Evolutionary conservation across 345 rosid genomes (phyloP).

Genomic region (Garcia nutans): DNA sequence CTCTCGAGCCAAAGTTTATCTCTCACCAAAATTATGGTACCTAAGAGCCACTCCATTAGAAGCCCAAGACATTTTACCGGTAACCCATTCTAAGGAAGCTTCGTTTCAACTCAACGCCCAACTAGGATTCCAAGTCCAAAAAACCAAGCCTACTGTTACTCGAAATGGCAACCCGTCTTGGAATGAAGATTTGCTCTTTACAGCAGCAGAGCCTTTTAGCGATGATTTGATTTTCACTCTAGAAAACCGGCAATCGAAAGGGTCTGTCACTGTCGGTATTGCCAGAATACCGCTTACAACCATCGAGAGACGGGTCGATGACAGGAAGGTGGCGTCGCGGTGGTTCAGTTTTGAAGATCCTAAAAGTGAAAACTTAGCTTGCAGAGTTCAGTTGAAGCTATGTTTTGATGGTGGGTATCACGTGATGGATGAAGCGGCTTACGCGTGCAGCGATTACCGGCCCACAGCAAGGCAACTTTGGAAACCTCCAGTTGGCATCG

Average conservation of each 20-base stretch:
- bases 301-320: conserved; percentile 86
- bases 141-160: conserved; percentile 53
- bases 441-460: conserved; percentile 78
- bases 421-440: conserved; percentile 91
- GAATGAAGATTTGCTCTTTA: conserved; percentile 82
- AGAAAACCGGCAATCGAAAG: conserved; percentile 63
- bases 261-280: conserved; percentile 45
- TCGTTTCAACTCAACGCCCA: conserved; percentile 68
- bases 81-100: conserved; percentile 48
- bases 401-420: conserved; percentile 95
- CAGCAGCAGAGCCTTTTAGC: conserved; percentile 73
- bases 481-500: conserved; percentile 75
- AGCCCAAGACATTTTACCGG: conserved; percentile 61
- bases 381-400: conserved; percentile 68
- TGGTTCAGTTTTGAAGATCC: conserved; percentile 68
- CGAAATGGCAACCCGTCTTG: conserved; percentile 70
- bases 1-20: conserved; percentile 71
- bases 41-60: conserved; percentile 70
- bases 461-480: conserved; percentile 91
- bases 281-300: conserved; percentile 44
- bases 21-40: conserved; percentile 88
- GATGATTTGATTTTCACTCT: conserved; percentile 52
- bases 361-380: conserved; percentile 43
- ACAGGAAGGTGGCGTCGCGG: conserved; percentile 58
- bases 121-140: conserved; percentile 69